These are phyloP conservation scores for Ophiocordyceps unilateralis DNA, from an alignment of 2,329 filamentous ascomycete species.

Conservation along the genomic window DNA sequence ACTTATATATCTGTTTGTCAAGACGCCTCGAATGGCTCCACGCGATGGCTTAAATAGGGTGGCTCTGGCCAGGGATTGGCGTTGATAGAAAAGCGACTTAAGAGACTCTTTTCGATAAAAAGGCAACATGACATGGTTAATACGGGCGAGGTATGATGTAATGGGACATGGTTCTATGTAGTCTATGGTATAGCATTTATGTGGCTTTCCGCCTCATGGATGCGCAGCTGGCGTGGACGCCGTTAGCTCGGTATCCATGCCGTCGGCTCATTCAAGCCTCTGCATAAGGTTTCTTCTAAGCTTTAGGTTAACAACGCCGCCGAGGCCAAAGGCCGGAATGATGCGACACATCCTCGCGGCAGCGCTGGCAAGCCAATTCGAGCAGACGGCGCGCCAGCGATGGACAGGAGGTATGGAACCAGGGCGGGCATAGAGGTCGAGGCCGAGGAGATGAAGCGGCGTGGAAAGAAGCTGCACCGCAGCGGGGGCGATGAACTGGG, in stretches of 20 bases:
- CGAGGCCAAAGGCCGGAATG: slow-evolving; percentile 75
- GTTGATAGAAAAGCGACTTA: slow-evolving; percentile 4
- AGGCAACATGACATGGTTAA: neutral
- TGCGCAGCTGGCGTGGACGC: too few relatives aligned
- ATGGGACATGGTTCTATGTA: neutral
- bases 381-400: slow-evolving; percentile 48
- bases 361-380: slow-evolving; percentile 61
- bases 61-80: slow-evolving; percentile 6
- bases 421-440: slow-evolving; percentile 72
- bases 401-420: slow-evolving; percentile 22
- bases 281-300: slow-evolving; percentile 52
- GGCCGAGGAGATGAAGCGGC: slow-evolving; percentile 65
- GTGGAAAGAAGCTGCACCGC: slow-evolving; percentile 65
- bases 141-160: too few relatives aligned
- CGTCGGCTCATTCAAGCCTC: slow-evolving; percentile 27
- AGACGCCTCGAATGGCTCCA: neutral
- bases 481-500: slow-evolving; percentile 69
- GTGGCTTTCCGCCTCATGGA: too few relatives aligned
- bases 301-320: slow-evolving; percentile 69
- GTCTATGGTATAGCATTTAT: too few relatives aligned
- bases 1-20: slow-evolving; percentile 1
- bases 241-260: too few relatives aligned
- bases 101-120: slow-evolving; percentile 1
- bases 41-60: slow-evolving; percentile 3
- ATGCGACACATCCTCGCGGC: slow-evolving; percentile 68